Base-by-base conservation (phyloP, 176 grass and related monocot species). In the Bromus sterilis region DNA sequence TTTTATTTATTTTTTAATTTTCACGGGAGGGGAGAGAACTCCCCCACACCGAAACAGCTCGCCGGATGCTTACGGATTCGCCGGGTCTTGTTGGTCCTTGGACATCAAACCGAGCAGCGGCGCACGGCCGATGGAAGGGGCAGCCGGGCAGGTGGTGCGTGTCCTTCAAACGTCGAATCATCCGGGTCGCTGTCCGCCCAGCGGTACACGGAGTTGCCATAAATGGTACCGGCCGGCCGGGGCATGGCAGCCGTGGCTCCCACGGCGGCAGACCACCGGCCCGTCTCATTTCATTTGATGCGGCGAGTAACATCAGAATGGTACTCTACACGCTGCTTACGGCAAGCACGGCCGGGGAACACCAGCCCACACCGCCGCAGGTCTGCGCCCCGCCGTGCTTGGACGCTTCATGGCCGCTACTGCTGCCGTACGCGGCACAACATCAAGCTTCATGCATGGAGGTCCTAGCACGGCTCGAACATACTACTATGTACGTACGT, bases 151-250 rank as follows among this genome's bases (percentile, higher is more conserved):
- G 26, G 40, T 36, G 18, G 26, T 68, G 6, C 42, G 26, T 44
- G 35, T 25, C 79, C 37, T 64, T 86, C 84, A 66, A 68, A 73
- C 34, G 67, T 79, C 76, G 31, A 73, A 62, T 85, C 83, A 79
- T 31, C 61, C 7, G 56, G 56, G 56, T 29, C 14, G 63, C 51
- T 59, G 16, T 61, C 26, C 15, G n/a, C 30, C 29, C 30, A 14
- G 56, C 26, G 66, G 66, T 79, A 66, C 84, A 80, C 4, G 64
- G 42, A 37, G 25, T 80, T 86, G 84, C 67, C 84, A 74, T 86
- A 86, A 80, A 86, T 74, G 84, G 70, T 48, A 40, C 78, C 31
- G 48, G 48, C 1, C 10, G 25, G n/a, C n/a, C n/a, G n/a, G n/a
- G 12, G 64, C 15, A 69, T 36, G 44, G 69, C n/a, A n/a, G n/a